phyloP scores from a whole-genome alignment of 805 yeast genomes.

The Kodamaea sagamina region DNA sequence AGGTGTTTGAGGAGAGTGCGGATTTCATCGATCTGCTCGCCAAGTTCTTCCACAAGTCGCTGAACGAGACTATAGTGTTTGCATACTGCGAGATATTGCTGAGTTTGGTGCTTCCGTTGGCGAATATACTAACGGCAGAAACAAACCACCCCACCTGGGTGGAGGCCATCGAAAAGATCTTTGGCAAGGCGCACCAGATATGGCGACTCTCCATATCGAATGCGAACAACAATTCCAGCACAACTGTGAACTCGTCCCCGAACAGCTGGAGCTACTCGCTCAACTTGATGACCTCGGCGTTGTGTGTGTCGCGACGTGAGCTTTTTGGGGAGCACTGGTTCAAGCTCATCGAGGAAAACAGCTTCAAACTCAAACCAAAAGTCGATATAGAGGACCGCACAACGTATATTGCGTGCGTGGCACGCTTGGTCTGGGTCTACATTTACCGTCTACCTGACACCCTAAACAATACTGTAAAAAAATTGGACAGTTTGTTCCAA shows the following conservation, averaged over 20 bases:
- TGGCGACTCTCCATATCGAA: conserved; percentile 40
- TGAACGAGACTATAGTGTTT: conserved; percentile 61
- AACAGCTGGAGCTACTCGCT: conserved; percentile 67
- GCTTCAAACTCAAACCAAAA: conserved; percentile 66
- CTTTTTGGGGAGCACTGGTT: conserved; percentile 76
- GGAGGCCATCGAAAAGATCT: conserved; percentile 68
- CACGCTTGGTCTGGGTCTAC: conserved; percentile 88
- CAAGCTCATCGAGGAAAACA: conserved; percentile 60
- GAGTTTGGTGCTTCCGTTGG: conserved; percentile 74
- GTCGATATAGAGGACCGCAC: conserved; percentile 50
- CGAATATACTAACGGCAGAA: conserved; percentile 87
- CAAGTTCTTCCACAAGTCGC: conserved; percentile 72
- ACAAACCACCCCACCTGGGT: conserved; percentile 96
- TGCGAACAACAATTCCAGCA: background rate
- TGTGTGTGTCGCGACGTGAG: conserved; percentile 80
- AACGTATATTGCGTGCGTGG: conserved; percentile 60
- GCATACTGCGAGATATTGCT: conserved; percentile 87
- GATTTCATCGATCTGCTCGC: conserved; percentile 84
- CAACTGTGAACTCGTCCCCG: background rate
- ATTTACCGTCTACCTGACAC: conserved; percentile 85
- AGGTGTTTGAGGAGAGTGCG: conserved; percentile 88
- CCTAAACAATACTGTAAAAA: conserved; percentile 80
- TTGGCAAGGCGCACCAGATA: conserved; percentile 48
- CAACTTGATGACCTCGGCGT: conserved; percentile 66
- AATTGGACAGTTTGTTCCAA: conserved; percentile 64